Evolutionary conservation across 192 early-diverging fungal species (phyloP).

Genomic region (Backusella macrospora): DNA sequence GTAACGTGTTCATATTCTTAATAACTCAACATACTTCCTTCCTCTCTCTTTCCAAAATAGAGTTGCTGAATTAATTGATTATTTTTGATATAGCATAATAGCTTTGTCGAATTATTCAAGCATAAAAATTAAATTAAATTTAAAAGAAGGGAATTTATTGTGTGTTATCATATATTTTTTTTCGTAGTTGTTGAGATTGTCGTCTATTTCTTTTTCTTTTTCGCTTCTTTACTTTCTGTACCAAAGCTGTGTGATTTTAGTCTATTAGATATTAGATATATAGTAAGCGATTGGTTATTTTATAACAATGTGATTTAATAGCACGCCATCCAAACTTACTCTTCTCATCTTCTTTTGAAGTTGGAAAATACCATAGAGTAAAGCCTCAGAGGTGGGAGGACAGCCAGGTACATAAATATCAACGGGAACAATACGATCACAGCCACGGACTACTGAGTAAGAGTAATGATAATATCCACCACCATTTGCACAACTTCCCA

Average conservation of each 20-base stretch:
- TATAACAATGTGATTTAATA: not conserved
- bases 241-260: conserved; percentile 73
- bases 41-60: too few relatives aligned
- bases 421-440: conserved; percentile 93
- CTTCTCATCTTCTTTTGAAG: conserved; percentile 98
- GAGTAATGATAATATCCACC: conserved; percentile 99
- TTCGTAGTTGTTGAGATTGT: conserved; percentile 26
- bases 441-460: conserved; percentile 94
- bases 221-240: conserved; percentile 64
- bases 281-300: not conserved
- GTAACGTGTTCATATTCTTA: too few relatives aligned
- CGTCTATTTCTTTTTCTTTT: conserved; percentile 22
- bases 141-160: not conserved
- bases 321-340: conserved; percentile 19
- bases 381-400: conserved; percentile 94
- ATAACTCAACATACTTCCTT: too few relatives aligned
- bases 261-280: conserved; percentile 22
- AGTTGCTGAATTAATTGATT: too few relatives aligned
- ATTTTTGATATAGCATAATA: too few relatives aligned
- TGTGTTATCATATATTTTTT: not conserved
- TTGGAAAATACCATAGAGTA: conserved; percentile 94
- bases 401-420: conserved; percentile 98
- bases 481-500: conserved; percentile 96
- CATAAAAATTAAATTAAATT: not conserved
- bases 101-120: too few relatives aligned